Evolutionary conservation across 2,329 filamentous ascomycete species (phyloP).

Genomic region (Colletotrichum shisoi): DNA sequence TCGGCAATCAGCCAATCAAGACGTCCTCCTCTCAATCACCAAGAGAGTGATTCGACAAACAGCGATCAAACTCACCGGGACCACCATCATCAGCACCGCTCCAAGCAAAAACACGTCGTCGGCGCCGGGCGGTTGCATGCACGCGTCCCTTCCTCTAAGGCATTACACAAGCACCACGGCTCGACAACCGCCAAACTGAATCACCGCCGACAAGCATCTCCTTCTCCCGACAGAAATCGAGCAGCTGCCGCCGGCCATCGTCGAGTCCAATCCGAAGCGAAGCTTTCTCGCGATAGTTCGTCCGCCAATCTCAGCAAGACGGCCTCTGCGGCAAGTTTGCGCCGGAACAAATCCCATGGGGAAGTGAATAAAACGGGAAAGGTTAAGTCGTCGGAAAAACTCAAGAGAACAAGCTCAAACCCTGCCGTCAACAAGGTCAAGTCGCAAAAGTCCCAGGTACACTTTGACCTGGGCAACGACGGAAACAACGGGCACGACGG

Average conservation of each 20-base stretch:
- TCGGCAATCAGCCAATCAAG: conserved; percentile 64
- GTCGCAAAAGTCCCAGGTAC: conserved; percentile 61
- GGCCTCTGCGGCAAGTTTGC: conserved; percentile 62
- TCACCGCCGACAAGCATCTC: conserved; percentile 54
- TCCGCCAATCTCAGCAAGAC: conserved; percentile 61
- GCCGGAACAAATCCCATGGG: conserved; percentile 67
- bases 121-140: conserved; percentile 58
- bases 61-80: conserved; percentile 45
- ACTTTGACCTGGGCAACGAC: conserved; percentile 69
- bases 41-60: conserved; percentile 50
- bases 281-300: conserved; percentile 57
- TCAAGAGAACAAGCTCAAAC: conserved; percentile 63
- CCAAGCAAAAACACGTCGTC: conserved; percentile 54
- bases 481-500: no score
- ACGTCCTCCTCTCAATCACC: conserved; percentile 52
- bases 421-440: conserved; percentile 57
- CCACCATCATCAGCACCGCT: conserved; percentile 45
- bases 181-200: conserved; percentile 51
- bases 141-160: conserved; percentile 62
- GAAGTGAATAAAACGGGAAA: conserved; percentile 59
- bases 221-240: conserved; percentile 51
- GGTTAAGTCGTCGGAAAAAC: conserved; percentile 59
- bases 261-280: conserved; percentile 51
- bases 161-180: conserved; percentile 56
- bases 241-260: conserved; percentile 43